Percentiles rank a stretch among this genome's conserved stretches.
Evolutionary conservation across 208 protist genomes (phyloP).

Genomic region (Ichthyophonus hoferi): DNA sequence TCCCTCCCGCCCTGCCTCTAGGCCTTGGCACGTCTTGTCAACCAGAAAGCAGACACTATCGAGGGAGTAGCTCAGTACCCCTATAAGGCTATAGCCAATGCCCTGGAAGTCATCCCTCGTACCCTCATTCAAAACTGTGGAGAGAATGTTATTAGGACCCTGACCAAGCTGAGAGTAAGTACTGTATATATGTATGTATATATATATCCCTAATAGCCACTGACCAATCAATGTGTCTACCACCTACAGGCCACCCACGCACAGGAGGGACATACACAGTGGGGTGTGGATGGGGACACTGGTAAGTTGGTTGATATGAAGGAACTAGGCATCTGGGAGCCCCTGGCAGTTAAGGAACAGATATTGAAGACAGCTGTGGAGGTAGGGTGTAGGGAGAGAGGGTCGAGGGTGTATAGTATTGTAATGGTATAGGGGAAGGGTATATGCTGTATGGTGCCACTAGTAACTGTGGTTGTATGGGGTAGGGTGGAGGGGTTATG

Average conservation of each 20-base stretch:
- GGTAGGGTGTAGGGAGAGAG: no score
- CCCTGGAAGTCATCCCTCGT: conserved; percentile 77
- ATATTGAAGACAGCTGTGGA: conserved; percentile 96
- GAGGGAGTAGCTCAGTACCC: conserved; percentile 90
- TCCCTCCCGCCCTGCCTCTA: neutral
- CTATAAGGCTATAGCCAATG: conserved; percentile 88
- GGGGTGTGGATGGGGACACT: conserved; percentile 92
- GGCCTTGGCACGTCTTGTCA: neutral
- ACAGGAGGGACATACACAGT: conserved; percentile 70
- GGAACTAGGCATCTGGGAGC: conserved; percentile 92
- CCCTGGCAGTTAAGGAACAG: conserved; percentile 93
- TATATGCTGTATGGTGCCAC: no score
- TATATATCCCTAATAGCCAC: no score
- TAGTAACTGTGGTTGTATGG: no score
- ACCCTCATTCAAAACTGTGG: conserved; percentile 99
- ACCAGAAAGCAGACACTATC: conserved; percentile 79
- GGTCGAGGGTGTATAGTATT: no score
- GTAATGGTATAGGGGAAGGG: no score
- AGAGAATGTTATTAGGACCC: conserved; percentile 88
- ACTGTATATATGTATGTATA: no score
- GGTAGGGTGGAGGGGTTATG: no score
- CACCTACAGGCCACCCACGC: conserved; percentile 84
- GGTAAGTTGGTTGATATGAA: conserved; percentile 89
- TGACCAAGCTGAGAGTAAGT: conserved; percentile 90
- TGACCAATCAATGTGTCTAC: no score